Base-by-base conservation (phyloP, 2,329 filamentous ascomycete species). In the Curvularia verruculosa region DNA sequence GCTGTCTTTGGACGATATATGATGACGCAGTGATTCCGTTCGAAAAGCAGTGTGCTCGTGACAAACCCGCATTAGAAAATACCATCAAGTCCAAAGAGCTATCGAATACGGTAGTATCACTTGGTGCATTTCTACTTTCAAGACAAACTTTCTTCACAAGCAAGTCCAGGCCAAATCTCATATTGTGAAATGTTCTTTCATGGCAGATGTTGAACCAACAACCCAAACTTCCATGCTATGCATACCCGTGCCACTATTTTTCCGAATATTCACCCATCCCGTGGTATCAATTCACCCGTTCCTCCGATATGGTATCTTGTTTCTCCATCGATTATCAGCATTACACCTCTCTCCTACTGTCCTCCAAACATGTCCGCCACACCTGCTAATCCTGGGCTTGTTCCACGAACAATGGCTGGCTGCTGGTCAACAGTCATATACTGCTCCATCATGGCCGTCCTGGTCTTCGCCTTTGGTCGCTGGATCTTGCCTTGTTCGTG, bases 401-500 rank as follows among this genome's bases (percentile, higher is more conserved):
- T 75, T 3, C 78, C 79, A 3, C 77, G 54, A 8, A 73, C 71
- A 53, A 80, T 75, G 1, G 60, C 66, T 10, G 73, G 61, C 19
- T 67, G 61, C 59, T 75, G 69, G 51, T 81, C 78, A 2, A 80
- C 76, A 29, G 73, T 75, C 73, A 75, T 75, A 44, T 80, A 81
- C 64, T 76, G 70, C 56, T 77, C 73, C 63, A 77, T 66, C 47
- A 78, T 68, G 2, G 62, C 67, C 0, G 58, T 66, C 60, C 72
- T 74, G 61, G 70, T 72, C 54, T 72, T 72, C 18, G 70, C 64
- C 49, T 61, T 64, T 28, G 60, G 47, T 43, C 77, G 75, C 43
- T 82, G 76, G 23, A 99, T 87, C 76, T 91, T 95, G 24, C 95
- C 95, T 81, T 95, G 90, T 77, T 99, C 95, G 7, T 93, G 91